phyloP scores from a whole-genome alignment of 257 asterid genomes.

The Petrea volubilis region DNA sequence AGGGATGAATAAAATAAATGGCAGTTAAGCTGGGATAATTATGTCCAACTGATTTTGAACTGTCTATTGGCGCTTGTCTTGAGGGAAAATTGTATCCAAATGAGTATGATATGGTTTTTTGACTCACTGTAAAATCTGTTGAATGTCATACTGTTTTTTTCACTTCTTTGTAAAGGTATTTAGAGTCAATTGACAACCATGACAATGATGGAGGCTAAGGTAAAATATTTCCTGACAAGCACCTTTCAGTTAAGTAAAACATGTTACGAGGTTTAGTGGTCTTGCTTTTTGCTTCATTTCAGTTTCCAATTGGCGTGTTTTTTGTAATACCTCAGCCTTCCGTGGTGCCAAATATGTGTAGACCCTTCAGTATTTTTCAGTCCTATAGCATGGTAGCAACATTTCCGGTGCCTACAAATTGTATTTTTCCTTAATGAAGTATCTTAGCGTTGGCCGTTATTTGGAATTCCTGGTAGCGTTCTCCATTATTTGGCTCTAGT shows the following conservation, averaged over 20 bases:
- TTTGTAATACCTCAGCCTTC: neutral
- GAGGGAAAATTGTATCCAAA: neutral
- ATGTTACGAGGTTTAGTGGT: neutral
- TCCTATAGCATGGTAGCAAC: neutral
- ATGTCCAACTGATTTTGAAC: neutral
- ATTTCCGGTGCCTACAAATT: neutral
- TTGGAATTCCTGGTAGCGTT: too few relatives aligned
- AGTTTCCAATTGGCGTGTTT: neutral
- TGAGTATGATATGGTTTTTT: neutral
- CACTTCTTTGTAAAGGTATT: neutral
- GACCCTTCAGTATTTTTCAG: neutral
- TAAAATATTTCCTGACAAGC: too few relatives aligned
- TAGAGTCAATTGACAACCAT: neutral
- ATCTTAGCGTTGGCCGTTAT: too few relatives aligned
- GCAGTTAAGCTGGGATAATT: too few relatives aligned
- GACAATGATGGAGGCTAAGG: neutral
- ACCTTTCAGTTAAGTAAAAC: too few relatives aligned
- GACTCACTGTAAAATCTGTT: neutral
- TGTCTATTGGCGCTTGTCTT: neutral
- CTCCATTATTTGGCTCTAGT: neutral
- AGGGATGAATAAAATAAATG: too few relatives aligned
- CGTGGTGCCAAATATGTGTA: neutral
- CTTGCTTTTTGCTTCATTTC: neutral
- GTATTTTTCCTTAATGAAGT: neutral
- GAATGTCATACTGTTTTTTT: neutral